Conservation (phyloP, 345 rosid genomes). For the Sisymbrium irio region DNA sequence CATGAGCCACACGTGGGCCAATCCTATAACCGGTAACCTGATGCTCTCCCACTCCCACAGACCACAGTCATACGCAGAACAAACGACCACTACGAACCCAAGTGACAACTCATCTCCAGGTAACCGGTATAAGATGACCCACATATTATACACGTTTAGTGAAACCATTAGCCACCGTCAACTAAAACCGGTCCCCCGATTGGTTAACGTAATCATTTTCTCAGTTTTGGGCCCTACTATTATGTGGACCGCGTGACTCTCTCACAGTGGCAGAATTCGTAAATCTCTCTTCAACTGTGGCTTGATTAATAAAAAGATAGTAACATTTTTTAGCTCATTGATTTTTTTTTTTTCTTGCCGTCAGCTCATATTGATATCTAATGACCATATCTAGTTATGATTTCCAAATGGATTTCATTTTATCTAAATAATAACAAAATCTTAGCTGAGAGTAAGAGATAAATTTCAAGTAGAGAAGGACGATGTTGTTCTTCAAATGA, state of each 20-base stretch:
- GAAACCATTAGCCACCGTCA: neutral
- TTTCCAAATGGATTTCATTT: neutral
- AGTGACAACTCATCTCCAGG: slow-evolving; percentile 21
- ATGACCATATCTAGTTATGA: neutral
- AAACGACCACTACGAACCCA: slow-evolving; percentile 15
- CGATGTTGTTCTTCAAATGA: neutral
- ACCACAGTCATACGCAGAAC: neutral
- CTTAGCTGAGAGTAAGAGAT: neutral
- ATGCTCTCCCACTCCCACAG: neutral
- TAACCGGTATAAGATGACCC: slow-evolving; percentile 21
- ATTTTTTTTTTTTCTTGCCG: no score
- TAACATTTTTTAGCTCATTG: neutral
- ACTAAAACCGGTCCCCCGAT: neutral
- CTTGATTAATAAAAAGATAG: neutral
- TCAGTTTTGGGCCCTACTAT: slow-evolving; percentile 10
- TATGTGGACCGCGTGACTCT: slow-evolving; percentile 28
- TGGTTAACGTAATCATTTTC: slow-evolving; percentile 27
- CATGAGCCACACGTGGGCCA: slow-evolving; percentile 42
- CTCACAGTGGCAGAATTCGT: slow-evolving; percentile 13
- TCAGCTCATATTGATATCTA: neutral
- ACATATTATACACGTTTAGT: neutral
- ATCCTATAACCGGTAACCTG: slow-evolving; percentile 28
- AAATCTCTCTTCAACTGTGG: neutral
- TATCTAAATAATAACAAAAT: neutral
- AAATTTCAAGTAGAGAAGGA: neutral